A percentile compares a stretch with the other conserved stretches of the same genome.
Evolutionary conservation across 768 basidiomycete genomes (phyloP).

Genomic region (Pleurotus tuber-regium): DNA sequence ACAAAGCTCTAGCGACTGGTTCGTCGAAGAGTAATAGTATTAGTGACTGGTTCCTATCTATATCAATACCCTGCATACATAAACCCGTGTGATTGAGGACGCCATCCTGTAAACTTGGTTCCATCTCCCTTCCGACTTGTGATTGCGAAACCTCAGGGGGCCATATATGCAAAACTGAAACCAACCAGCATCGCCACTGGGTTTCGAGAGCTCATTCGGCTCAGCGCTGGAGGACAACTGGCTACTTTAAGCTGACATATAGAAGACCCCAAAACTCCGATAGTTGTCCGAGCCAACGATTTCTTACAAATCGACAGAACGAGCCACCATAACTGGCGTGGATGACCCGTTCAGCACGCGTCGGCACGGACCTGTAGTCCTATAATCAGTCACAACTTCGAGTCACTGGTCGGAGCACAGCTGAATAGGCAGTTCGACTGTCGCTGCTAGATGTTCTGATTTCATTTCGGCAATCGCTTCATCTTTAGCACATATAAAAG

Average conservation of each 20-base stretch:
- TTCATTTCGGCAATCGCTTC: slow-evolving; percentile 6
- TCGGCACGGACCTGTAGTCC: background rate
- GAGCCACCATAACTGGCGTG: background rate
- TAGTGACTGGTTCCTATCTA: background rate
- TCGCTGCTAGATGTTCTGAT: slow-evolving; percentile 3
- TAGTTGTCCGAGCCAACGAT: background rate
- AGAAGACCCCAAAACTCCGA: background rate
- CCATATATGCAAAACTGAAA: too few relatives aligned
- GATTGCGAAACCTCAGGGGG: too few relatives aligned
- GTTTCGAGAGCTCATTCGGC: too few relatives aligned
- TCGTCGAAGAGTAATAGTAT: background rate
- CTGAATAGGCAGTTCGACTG: background rate
- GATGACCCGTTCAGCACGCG: background rate
- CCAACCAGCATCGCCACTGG: too few relatives aligned
- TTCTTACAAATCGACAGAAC: background rate
- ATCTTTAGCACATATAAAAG: background rate
- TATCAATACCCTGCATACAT: too few relatives aligned
- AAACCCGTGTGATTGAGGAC: too few relatives aligned
- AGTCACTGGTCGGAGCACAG: slow-evolving; percentile 1
- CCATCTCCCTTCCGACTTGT: too few relatives aligned
- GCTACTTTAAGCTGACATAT: too few relatives aligned
- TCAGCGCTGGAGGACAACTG: too few relatives aligned
- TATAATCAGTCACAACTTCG: background rate
- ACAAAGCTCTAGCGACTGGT: too few relatives aligned
- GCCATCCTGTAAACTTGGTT: too few relatives aligned